Base-by-base conservation (phyloP, 148 eudicot genomes). In the Silene latifolia region DNA sequence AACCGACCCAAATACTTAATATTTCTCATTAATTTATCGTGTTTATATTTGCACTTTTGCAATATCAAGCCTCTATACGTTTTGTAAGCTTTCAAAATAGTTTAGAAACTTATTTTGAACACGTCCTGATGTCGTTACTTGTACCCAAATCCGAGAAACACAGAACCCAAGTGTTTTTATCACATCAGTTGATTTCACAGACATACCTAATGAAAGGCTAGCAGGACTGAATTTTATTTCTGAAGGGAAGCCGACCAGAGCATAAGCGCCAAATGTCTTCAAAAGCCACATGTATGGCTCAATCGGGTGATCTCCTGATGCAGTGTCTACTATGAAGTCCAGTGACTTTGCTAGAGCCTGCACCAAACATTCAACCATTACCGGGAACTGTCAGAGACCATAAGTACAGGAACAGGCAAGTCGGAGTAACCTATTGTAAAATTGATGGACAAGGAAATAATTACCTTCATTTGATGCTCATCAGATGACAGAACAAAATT, bases 311-410 rank as follows among this genome's bases (percentile, higher is more conserved):
- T 89, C 90, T 39, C 91, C 98, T 1, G 98, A 89, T 39, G 97
- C 92, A 0, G 97, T 81, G 80, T 93, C 88, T 20, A 93, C 80
- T 65, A 93, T 86, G 73, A 91, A 93, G 81, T 93, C 95, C 8
- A 91, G 69, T 54, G 98, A 87, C 27, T 85, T 85, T 8, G 54
- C 70, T 63, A 83, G 62, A 7, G 79, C 88, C 97, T 92, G 82
- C 48, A 80, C 66, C 64, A 65, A 79, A 0, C 23, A 19, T 39
- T 19, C 4, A 23, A 19, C 20, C 60, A 75, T 13, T 14, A 62
- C 56, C 19, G 15, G 58, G 64, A 12, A 18, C 46, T 15, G 20
- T 19, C 0, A 15, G 56, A 76, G 6, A 8, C 6, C 44, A 7
- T 7, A 39, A 39, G 8, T 39, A 39, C 8, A 39, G 44, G 44